Percentiles rank a stretch among this genome's conserved stretches.
These are phyloP conservation scores for Solanum virginianum DNA, from an alignment of 257 asterid species.

Conservation along the genomic window DNA sequence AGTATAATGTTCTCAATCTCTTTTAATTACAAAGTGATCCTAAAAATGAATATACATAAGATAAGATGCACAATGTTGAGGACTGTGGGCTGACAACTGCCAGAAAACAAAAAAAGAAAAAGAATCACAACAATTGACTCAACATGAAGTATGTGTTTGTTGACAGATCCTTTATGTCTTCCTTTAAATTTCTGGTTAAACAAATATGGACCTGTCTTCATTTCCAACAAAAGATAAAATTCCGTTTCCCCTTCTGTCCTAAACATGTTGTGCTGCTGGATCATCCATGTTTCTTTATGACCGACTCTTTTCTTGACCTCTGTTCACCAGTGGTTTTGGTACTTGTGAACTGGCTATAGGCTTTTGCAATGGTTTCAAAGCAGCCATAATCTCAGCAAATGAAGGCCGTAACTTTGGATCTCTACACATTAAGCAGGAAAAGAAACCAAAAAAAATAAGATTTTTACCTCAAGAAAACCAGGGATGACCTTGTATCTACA, in stretches of 20 bases:
- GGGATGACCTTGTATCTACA: not conserved
- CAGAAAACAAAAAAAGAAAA: not conserved
- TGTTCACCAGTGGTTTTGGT: conserved; percentile 18
- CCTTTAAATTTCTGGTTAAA: not conserved
- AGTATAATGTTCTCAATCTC: not conserved
- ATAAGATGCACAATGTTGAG: conserved; percentile 29
- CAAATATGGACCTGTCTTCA: not conserved
- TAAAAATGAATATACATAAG: conserved; percentile 27
- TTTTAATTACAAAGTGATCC: conserved; percentile 21
- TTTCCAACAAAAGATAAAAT: conserved; percentile 1
- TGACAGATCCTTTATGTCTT: conserved; percentile 8
- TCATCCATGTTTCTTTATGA: conserved; percentile 19
- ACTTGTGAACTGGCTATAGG: conserved; percentile 44
- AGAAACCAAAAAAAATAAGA: not conserved
- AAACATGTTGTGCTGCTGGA: conserved; percentile 13
- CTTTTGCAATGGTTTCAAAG: conserved; percentile 77
- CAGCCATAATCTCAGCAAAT: conserved; percentile 80
- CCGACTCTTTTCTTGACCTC: conserved; percentile 34
- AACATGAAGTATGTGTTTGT: conserved; percentile 2
- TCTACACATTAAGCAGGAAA: conserved; percentile 19
- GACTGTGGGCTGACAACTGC: conserved; percentile 29
- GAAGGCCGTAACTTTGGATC: conserved; percentile 80
- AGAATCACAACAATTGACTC: conserved; percentile 19
- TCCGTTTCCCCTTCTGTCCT: conserved; percentile 7
- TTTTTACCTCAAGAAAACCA: not conserved